These are phyloP conservation scores for Rhodocollybia butyracea DNA, from an alignment of 768 basidiomycete species.

Conservation along the genomic window DNA sequence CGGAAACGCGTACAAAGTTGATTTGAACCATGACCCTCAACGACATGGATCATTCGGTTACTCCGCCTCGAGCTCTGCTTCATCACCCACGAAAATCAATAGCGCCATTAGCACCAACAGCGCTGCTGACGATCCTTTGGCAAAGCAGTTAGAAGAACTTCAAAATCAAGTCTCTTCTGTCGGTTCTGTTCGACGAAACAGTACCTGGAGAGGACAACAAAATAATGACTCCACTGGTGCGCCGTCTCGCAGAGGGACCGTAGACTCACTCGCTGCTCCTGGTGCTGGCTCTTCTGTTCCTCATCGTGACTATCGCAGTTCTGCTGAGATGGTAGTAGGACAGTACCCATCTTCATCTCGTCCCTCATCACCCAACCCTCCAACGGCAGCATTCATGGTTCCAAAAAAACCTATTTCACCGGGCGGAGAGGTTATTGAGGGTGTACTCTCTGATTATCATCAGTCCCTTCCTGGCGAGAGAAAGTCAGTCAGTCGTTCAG, in stretches of 20 bases:
- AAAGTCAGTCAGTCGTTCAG: conserved; percentile 53
- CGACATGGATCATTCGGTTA: conserved; percentile 17
- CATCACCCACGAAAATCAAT: conserved; percentile 27
- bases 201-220: conserved; percentile 23
- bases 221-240: background rate
- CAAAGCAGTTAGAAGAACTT: conserved; percentile 62
- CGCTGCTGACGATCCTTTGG: conserved; percentile 54
- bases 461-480: conserved; percentile 87
- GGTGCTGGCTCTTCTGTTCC: conserved; percentile 26
- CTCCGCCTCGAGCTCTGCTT: conserved; percentile 22
- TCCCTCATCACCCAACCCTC: conserved; percentile 66
- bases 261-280: conserved; percentile 13
- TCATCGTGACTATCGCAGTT: conserved; percentile 71
- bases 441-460: conserved; percentile 73
- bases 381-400: conserved; percentile 74
- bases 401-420: conserved; percentile 47
- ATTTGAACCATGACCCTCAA: conserved; percentile 66
- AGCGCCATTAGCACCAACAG: conserved; percentile 24
- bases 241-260: conserved; percentile 7
- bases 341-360: conserved; percentile 65
- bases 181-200: conserved; percentile 46
- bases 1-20: conserved; percentile 61
- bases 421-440: conserved; percentile 54
- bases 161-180: conserved; percentile 42
- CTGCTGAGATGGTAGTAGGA: conserved; percentile 79